These are phyloP conservation scores for Boletus rex-veris DNA, from an alignment of 768 basidiomycete species.

Conservation along the genomic window DNA sequence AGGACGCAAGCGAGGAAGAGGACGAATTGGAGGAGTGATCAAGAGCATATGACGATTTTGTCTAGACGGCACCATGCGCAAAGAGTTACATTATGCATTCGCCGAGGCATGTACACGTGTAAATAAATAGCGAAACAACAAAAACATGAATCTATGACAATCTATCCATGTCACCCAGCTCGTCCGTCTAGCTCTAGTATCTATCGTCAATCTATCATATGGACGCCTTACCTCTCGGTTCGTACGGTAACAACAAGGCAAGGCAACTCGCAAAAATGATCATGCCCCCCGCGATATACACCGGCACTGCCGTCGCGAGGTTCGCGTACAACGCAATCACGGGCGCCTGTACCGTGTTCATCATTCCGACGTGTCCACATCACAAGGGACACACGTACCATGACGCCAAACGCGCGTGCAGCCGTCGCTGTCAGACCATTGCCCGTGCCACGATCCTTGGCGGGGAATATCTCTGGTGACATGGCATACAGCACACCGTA, in stretches of 20 bases:
- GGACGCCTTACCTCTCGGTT: conserved; percentile 70
- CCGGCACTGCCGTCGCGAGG: conserved; percentile 60
- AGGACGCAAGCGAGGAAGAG: conserved; percentile 34
- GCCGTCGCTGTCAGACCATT: conserved; percentile 62
- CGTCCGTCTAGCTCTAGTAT: too few species aligned
- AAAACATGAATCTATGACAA: background rate
- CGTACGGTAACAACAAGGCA: conserved; percentile 65
- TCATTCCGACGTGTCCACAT: background rate
- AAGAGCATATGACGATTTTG: background rate
- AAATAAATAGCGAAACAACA: too few species aligned
- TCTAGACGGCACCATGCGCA: background rate
- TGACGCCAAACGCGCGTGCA: conserved; percentile 62
- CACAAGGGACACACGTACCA: conserved; percentile 37
- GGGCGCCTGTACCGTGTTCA: conserved; percentile 45
- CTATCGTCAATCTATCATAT: conserved; percentile 35
- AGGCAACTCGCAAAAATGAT: conserved; percentile 58
- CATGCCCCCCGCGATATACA: conserved; percentile 67
- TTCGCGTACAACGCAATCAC: conserved; percentile 71
- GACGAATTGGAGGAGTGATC: conserved; percentile 50
- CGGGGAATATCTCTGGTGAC: conserved; percentile 68
- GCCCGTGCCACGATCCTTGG: conserved; percentile 71
- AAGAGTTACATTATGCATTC: background rate
- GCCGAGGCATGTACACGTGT: background rate
- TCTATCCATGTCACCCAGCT: background rate
- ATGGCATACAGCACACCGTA: conserved; percentile 72